Percentiles rank a stretch among this genome's conserved stretches.
These are phyloP conservation scores for Hirsutella thompsonii DNA, from an alignment of 2,329 filamentous ascomycete genomes.

Conservation along the genomic window DNA sequence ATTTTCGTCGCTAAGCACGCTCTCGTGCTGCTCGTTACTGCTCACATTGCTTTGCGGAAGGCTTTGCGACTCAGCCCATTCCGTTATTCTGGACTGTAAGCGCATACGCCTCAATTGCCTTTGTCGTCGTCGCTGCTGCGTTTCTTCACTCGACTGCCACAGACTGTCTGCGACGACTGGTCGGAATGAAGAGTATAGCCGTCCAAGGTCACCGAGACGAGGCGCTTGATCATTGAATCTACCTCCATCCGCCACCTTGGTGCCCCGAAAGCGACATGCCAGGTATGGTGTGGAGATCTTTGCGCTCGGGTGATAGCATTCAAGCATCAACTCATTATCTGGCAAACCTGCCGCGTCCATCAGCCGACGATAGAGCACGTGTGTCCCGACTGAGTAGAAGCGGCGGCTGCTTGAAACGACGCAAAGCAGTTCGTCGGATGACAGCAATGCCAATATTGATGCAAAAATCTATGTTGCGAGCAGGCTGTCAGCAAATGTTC, in stretches of 20 bases:
- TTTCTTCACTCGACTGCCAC: slow-evolving; percentile 14
- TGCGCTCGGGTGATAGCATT: slow-evolving; percentile 63
- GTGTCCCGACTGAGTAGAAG: slow-evolving; percentile 49
- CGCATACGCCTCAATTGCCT: neutral
- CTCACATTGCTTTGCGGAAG: too few relatives aligned
- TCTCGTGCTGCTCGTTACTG: neutral
- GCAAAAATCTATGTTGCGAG: neutral
- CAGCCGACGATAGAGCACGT: slow-evolving; percentile 52
- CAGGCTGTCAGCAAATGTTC: neutral
- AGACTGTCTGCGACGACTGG: slow-evolving; percentile 46
- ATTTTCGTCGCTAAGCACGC: slow-evolving; percentile 1
- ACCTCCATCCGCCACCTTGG: slow-evolving; percentile 17
- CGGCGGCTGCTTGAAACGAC: slow-evolving; percentile 47
- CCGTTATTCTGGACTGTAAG: neutral
- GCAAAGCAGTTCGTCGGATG: slow-evolving; percentile 38
- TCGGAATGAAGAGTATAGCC: slow-evolving; percentile 58
- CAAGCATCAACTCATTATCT: slow-evolving; percentile 53
- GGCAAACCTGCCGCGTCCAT: slow-evolving; percentile 19
- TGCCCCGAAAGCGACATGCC: slow-evolving; percentile 52
- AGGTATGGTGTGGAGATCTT: slow-evolving; percentile 58
- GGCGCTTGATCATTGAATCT: slow-evolving; percentile 4
- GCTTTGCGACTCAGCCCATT: neutral
- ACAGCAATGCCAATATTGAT: slow-evolving; percentile 30
- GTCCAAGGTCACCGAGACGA: slow-evolving; percentile 28
- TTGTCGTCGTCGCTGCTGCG: slow-evolving; percentile 10